A percentile compares a stretch with the other conserved stretches of the same genome.
Conservation (phyloP, 129 eudicot genomes). For the Mikania micrantha region DNA sequence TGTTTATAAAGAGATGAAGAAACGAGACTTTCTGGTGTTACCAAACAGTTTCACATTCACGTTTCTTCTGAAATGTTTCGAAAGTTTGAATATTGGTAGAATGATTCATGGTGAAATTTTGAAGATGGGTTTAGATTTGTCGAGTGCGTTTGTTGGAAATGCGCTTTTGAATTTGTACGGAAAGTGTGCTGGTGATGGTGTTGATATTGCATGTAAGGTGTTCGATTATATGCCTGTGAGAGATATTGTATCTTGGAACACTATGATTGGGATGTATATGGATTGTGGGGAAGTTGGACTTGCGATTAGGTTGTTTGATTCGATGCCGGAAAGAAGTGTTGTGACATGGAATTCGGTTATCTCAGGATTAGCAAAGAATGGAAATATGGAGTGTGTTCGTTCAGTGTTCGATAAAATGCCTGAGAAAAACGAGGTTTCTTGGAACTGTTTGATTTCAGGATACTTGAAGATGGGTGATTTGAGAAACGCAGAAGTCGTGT, state of each 20-base stretch:
- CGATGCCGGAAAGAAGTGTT: constrained; percentile 42
- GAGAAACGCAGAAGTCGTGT: constrained; percentile 32
- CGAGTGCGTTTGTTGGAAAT: constrained; percentile 53
- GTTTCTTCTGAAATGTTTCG: constrained; percentile 43
- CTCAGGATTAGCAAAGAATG: constrained; percentile 40
- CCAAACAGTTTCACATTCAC: constrained; percentile 55
- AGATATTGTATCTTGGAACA: constrained; percentile 63
- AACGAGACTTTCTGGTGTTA: neutral
- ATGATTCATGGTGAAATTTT: constrained; percentile 42
- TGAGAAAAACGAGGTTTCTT: constrained; percentile 48
- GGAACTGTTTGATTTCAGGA: constrained; percentile 55
- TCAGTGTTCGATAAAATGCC: constrained; percentile 51
- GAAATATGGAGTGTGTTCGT: constrained; percentile 39
- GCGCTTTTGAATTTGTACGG: constrained; percentile 43
- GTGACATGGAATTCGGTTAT: constrained; percentile 62
- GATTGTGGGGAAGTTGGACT: constrained; percentile 39
- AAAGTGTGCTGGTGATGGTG: constrained; percentile 27
- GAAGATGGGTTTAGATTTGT: constrained; percentile 44
- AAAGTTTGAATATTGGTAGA: constrained; percentile 29
- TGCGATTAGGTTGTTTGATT: constrained; percentile 46
- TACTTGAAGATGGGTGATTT: constrained; percentile 45
- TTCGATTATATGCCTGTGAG: constrained; percentile 52
- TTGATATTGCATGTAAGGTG: constrained; percentile 31
- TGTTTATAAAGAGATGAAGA: constrained; percentile 33
- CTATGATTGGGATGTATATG: constrained; percentile 53